A percentile compares a stretch with the other conserved stretches of the same genome.
These are phyloP conservation scores for Herpetospermum pedunculosum DNA, from an alignment of 306 rosid species.

Conservation along the genomic window DNA sequence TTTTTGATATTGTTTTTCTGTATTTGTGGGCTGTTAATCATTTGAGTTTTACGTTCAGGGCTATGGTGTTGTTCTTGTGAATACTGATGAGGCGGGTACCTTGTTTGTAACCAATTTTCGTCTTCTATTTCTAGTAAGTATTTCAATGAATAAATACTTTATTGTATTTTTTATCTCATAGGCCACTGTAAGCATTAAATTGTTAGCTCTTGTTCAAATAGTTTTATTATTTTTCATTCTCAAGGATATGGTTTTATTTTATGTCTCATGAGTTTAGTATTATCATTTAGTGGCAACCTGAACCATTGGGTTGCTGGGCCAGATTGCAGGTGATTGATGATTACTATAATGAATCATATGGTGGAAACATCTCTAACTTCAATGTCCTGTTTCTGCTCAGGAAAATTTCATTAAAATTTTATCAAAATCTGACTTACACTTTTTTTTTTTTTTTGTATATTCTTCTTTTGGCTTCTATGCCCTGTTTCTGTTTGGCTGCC, in stretches of 20 bases:
- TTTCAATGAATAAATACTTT: neutral
- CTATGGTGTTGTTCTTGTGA: constrained; percentile 89
- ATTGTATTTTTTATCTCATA: neutral
- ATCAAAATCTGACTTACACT: neutral
- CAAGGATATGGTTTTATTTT: neutral
- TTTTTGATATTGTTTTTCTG: neutral
- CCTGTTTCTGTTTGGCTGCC: neutral
- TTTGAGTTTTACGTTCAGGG: constrained; percentile 42
- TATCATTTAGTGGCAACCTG: neutral
- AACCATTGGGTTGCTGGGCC: neutral
- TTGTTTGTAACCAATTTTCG: constrained; percentile 84
- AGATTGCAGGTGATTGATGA: neutral
- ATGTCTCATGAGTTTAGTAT: neutral
- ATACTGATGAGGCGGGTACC: constrained; percentile 84
- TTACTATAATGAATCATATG: neutral
- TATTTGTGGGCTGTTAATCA: constrained; percentile 9
- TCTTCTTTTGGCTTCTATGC: neutral
- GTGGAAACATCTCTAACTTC: neutral
- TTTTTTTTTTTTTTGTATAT: neutral
- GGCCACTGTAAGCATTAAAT: neutral
- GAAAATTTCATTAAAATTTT: neutral
- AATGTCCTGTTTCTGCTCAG: neutral
- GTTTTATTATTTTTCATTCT: neutral
- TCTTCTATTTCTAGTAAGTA: constrained; percentile 78
- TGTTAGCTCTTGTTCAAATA: neutral